These are phyloP conservation scores for Clarkia xantiana DNA, from an alignment of 345 rosid genomes.

Conservation along the genomic window DNA sequence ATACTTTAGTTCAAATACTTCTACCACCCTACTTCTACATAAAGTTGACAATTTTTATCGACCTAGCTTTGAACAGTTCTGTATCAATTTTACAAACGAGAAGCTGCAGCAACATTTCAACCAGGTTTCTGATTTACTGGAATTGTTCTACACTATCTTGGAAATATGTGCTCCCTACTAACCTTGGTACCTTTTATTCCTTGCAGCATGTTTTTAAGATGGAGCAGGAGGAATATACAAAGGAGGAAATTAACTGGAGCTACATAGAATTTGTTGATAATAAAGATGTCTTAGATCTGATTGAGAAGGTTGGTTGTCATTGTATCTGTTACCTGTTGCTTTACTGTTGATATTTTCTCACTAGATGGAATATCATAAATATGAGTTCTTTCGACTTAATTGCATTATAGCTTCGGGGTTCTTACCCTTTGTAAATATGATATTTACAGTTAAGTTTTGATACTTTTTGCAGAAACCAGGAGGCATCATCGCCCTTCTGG, in stretches of 20 bases:
- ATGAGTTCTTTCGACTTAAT: neutral
- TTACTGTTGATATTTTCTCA: neutral
- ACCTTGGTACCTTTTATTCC: conserved; percentile 10
- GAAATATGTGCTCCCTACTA: conserved; percentile 10
- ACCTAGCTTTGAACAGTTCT: conserved; percentile 91
- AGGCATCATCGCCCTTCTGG: conserved; percentile 92
- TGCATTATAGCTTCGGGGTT: too few relatives aligned
- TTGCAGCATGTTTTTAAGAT: conserved; percentile 96
- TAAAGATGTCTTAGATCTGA: conserved; percentile 95
- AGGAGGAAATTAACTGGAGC: conserved; percentile 99
- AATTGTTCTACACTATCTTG: conserved; percentile 5
- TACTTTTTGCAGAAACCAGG: conserved; percentile 69
- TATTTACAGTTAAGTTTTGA: neutral
- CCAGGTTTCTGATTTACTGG: conserved; percentile 35
- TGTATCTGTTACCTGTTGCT: neutral
- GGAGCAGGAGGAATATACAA: conserved; percentile 99
- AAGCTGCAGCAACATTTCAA: conserved; percentile 98
- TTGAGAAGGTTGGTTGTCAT: conserved; percentile 55
- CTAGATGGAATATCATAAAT: neutral
- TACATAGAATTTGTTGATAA: conserved; percentile 99
- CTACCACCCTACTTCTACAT: conserved; percentile 5
- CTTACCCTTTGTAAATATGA: too few relatives aligned
- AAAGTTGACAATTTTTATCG: conserved; percentile 13
- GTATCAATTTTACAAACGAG: conserved; percentile 97
- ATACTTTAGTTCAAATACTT: conserved; percentile 11